These are phyloP conservation scores for Tremella yokohamensis DNA, from an alignment of 768 basidiomycete genomes.

Conservation along the genomic window DNA sequence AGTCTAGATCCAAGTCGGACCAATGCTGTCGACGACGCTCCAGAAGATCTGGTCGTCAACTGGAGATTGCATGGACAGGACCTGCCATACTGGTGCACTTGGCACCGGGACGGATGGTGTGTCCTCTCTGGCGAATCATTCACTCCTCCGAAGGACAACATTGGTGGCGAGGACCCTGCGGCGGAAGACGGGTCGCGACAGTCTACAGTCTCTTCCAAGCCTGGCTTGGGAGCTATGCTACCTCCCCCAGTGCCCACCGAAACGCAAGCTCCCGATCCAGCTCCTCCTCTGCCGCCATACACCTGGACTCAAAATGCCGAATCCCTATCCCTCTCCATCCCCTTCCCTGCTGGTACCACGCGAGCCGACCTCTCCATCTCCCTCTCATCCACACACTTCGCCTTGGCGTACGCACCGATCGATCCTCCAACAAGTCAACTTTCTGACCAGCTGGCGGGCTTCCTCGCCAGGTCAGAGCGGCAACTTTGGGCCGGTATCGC, in stretches of 20 bases:
- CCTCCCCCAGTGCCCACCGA: conserved; percentile 7
- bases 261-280: conserved; percentile 60
- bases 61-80: conserved; percentile 43
- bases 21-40: conserved; percentile 14
- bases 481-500: conserved; percentile 71
- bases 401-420: background rate
- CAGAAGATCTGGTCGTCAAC: conserved; percentile 11
- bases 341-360: conserved; percentile 62
- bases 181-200: conserved; percentile 18
- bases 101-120: conserved; percentile 29
- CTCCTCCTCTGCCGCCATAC: conserved; percentile 55
- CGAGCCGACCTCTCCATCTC: conserved; percentile 20
- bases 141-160: background rate
- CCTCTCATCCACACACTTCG: background rate
- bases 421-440: background rate
- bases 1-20: conserved; percentile 15
- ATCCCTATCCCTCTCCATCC: conserved; percentile 75
- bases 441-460: conserved; percentile 10
- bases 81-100: conserved; percentile 30
- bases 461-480: conserved; percentile 21
- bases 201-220: conserved; percentile 19
- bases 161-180: conserved; percentile 5
- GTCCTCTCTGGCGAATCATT: conserved; percentile 30
- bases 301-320: conserved; percentile 89
- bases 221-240: conserved; percentile 26